Evolutionary conservation across 1,284 basidiomycete species (phyloP).

Genomic region (Ceraceosorus guamensis): DNA sequence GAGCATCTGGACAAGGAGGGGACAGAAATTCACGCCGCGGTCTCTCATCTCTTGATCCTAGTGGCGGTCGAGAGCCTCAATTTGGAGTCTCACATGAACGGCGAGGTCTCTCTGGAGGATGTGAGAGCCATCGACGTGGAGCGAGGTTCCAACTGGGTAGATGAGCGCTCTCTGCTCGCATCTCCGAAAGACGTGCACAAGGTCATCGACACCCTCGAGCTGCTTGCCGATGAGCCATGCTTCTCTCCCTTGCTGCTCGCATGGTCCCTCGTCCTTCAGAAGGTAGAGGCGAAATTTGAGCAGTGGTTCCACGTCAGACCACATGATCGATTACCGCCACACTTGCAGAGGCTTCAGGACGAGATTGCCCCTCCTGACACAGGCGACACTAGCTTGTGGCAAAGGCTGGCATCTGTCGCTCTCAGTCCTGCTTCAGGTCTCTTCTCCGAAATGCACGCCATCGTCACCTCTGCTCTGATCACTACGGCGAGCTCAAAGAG

Average conservation of each 20-base stretch:
- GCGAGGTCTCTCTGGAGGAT: slow-evolving; percentile 10
- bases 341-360: slow-evolving; percentile 13
- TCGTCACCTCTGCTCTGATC: slow-evolving; percentile 39
- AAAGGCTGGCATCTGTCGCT: slow-evolving; percentile 46
- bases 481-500: not conserved
- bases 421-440: slow-evolving; percentile 41
- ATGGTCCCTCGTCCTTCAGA: slow-evolving; percentile 66
- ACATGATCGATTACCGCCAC: slow-evolving; percentile 4
- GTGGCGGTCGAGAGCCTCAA: slow-evolving; percentile 72
- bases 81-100: slow-evolving; percentile 64
- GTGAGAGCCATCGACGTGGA: slow-evolving; percentile 25
- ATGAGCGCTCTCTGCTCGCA: not conserved
- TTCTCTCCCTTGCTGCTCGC: slow-evolving; percentile 65
- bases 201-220: slow-evolving; percentile 58
- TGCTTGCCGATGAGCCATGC: slow-evolving; percentile 54
- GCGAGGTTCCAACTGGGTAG: not conserved
- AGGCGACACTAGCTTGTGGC: slow-evolving; percentile 43
- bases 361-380: slow-evolving; percentile 25
- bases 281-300: slow-evolving; percentile 40
- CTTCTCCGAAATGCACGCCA: slow-evolving; percentile 35
- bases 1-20: slow-evolving; percentile 64
- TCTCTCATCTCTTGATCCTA: slow-evolving; percentile 66
- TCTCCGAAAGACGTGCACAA: slow-evolving; percentile 10
- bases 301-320: slow-evolving; percentile 20
- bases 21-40: slow-evolving; percentile 60